These are phyloP conservation scores for Lanzia echinophila DNA, from an alignment of 2,329 filamentous ascomycete genomes.

Conservation along the genomic window DNA sequence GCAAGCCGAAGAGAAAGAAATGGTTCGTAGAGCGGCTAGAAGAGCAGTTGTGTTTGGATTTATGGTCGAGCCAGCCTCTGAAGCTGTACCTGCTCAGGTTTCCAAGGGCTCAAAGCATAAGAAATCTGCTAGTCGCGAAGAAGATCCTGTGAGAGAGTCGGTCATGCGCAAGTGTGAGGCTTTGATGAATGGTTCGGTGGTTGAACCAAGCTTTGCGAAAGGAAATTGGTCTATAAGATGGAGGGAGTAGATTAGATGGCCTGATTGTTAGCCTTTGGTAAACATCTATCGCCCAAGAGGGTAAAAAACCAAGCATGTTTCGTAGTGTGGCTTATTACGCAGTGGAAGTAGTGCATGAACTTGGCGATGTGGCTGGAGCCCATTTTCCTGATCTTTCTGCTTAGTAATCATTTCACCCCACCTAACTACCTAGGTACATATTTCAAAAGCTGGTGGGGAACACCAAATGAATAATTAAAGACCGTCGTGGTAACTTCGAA, in stretches of 20 bases:
- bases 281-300: no score
- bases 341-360: no score
- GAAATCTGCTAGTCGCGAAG: not conserved
- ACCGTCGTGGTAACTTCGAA: no score
- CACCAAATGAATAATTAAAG: no score
- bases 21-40: constrained; percentile 15
- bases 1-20: constrained; percentile 15
- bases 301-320: no score
- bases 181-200: constrained; percentile 7
- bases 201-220: constrained; percentile 9
- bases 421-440: no score
- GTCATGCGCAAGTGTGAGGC: constrained; percentile 5
- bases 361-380: no score
- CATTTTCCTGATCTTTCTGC: no score
- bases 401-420: no score
- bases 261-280: no score
- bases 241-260: not conserved
- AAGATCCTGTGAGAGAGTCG: not conserved
- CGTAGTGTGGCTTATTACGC: no score
- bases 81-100: not conserved
- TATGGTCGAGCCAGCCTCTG: not conserved
- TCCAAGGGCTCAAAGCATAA: constrained; percentile 2
- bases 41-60: constrained; percentile 19
- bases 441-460: no score
- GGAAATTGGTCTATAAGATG: constrained; percentile 10